Evolutionary conservation across 2,329 filamentous ascomycete species (phyloP).

Genomic region (Nemania sp.): DNA sequence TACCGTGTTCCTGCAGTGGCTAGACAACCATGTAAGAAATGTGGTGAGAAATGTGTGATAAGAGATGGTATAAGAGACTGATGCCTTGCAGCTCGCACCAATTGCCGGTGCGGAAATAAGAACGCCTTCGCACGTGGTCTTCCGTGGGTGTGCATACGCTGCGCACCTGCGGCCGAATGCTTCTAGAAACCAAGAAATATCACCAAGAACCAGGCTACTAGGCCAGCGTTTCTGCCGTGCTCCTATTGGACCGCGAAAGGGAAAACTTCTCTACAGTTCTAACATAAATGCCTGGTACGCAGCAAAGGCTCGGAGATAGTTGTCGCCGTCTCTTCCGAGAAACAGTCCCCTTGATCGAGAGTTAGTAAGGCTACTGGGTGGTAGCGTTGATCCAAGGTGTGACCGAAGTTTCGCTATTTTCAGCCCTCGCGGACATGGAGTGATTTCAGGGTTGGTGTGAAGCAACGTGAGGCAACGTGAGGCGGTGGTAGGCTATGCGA

Average conservation of each 20-base stretch:
- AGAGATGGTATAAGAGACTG: background rate
- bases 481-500: background rate
- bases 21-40: conserved; percentile 6
- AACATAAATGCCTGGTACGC: background rate
- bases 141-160: background rate
- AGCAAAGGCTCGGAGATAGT: background rate
- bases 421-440: too few species aligned
- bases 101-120: conserved; percentile 2
- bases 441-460: too few species aligned
- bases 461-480: background rate
- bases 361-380: background rate
- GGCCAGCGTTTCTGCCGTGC: background rate
- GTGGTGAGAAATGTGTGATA: background rate
- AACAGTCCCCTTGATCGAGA: background rate
- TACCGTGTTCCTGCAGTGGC: conserved; percentile 21
- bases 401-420: background rate
- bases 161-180: background rate
- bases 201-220: too few species aligned
- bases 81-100: background rate
- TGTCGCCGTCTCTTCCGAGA: background rate
- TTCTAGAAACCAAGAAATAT: conserved; percentile 11
- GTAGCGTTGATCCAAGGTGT: background rate
- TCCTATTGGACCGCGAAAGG: background rate
- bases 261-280: background rate
- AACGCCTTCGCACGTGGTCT: background rate